Evolutionary conservation across 179 eudicot species (phyloP).

Genomic region (Spinacia oleracea): DNA sequence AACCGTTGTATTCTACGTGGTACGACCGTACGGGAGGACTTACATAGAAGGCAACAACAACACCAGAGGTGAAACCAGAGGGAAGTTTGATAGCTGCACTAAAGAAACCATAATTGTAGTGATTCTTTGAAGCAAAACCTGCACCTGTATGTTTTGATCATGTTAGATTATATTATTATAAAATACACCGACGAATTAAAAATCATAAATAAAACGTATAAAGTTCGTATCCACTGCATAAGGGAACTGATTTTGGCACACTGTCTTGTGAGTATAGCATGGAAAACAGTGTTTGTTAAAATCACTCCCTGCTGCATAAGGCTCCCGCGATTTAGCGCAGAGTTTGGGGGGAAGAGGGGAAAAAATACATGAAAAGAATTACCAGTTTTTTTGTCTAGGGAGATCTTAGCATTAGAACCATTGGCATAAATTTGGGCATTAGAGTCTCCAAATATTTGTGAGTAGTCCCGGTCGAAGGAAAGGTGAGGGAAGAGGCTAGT

Average conservation of each 20-base stretch:
- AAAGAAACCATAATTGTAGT: constrained; percentile 78
- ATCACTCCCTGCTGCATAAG: too few relatives aligned
- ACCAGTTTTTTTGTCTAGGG: constrained; percentile 71
- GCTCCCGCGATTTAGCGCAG: too few relatives aligned
- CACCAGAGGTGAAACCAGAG: constrained; percentile 82
- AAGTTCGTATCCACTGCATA: too few relatives aligned
- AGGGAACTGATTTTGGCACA: too few relatives aligned
- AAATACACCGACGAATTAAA: not conserved
- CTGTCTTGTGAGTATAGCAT: too few relatives aligned
- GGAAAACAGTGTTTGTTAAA: too few relatives aligned
- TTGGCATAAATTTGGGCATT: constrained; percentile 52
- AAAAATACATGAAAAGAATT: not conserved
- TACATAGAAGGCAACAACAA: constrained; percentile 91
- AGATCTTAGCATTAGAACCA: constrained; percentile 60
- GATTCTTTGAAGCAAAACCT: constrained; percentile 63
- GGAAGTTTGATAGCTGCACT: constrained; percentile 91
- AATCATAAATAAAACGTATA: not conserved
- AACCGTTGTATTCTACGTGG: not conserved
- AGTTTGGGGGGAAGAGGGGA: too few relatives aligned
- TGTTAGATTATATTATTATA: not conserved
- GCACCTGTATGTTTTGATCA: constrained; percentile 48
- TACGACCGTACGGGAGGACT: constrained; percentile 16
- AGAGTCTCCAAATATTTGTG: constrained; percentile 54
- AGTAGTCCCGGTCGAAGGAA: constrained; percentile 44
- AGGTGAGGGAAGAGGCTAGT: constrained; percentile 54